phyloP scores from a whole-genome alignment of 2,329 filamentous ascomycete genomes.

The Phialophora expanda region DNA sequence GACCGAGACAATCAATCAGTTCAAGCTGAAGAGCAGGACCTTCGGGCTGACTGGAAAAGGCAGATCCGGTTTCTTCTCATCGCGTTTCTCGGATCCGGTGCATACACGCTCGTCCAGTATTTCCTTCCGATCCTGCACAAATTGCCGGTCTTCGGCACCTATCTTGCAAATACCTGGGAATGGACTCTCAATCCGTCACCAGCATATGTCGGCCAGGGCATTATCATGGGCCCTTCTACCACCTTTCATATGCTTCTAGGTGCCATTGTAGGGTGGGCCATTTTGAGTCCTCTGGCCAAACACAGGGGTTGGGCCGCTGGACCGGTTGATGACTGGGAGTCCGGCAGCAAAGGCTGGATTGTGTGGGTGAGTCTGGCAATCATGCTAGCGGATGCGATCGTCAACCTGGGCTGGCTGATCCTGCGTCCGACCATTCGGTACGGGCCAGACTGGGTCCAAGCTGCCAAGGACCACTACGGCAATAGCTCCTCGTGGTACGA shows the following conservation, averaged over 20 bases:
- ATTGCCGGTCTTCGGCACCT: conserved; percentile 81
- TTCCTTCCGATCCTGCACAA: conserved; percentile 85
- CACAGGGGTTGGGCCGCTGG: conserved; percentile 86
- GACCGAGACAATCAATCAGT: conserved; percentile 48
- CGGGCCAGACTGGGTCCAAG: conserved; percentile 46
- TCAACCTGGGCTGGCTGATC: conserved; percentile 82
- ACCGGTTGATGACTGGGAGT: conserved; percentile 83
- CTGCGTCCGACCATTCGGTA: conserved; percentile 65
- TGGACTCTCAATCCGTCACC: conserved; percentile 97
- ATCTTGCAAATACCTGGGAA: conserved; percentile 79
- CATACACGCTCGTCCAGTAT: conserved; percentile 79
- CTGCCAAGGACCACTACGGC: conserved; percentile 28
- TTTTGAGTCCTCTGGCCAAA: conserved; percentile 89
- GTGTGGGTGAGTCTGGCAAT: conserved; percentile 96
- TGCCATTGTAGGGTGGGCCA: conserved; percentile 84
- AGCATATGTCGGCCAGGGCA: conserved; percentile 96
- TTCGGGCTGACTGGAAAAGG: conserved; percentile 63
- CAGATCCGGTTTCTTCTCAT: conserved; percentile 65
- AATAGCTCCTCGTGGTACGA: conserved; percentile 32
- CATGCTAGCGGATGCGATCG: conserved; percentile 91
- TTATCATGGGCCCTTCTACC: conserved; percentile 97
- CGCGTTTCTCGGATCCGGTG: conserved; percentile 65
- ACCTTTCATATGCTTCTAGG: conserved; percentile 95
- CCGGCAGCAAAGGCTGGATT: conserved; percentile 96
- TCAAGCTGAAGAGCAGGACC: conserved; percentile 43